Base-by-base conservation (phyloP, 108 stramenopile genomes). In the Schizochytrium sp. region DNA sequence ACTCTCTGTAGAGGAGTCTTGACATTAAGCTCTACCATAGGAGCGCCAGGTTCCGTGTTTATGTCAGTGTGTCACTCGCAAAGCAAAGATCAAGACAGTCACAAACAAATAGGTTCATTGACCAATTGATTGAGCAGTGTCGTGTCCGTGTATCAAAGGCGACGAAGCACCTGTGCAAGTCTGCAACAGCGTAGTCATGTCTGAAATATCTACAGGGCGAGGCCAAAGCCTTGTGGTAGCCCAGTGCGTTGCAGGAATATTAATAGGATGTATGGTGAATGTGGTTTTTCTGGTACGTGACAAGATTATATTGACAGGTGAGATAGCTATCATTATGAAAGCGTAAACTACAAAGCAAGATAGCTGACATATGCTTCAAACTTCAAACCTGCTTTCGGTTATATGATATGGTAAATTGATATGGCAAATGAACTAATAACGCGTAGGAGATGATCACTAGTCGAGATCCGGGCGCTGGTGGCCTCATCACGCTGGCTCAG, bases 231-330 rank as follows among this genome's bases (percentile, higher is more conserved):
- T 28, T 28, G 28, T 28, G 28, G 64, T 69, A 7, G 76, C 76
- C 50, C 50, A 55, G 53, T 83, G 76, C 3, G 76, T 83, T 17
- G 76, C 50, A n/a, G 47, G 47, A 0, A 83, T 83, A 2, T 40
- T 83, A n/a, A 53, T 53, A 53, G 76, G 76, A n/a, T 83, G 76
- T 40, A 55, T 49, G 76, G 76, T 83, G 8, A 83, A 83, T 40
- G 76, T 83, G 15, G 53, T 83, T 5, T 83, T 83, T 40, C 47
- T 83, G 76, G 76, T 83, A 83, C 50, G 76, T 83, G 47, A n/a
- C 17, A 19, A 19, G 19, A 60, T 19, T 19, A 60, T n/a, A 19
- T n/a, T 19, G 19, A 19, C 59, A 60, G 19, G 19, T 17, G 17
- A 17, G 59, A n/a, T 60, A 60, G 17, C 19, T 60, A n/a, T 60